phyloP scores from a whole-genome alignment of 2,329 filamentous ascomycete species.

The Lithohypha guttulata region DNA sequence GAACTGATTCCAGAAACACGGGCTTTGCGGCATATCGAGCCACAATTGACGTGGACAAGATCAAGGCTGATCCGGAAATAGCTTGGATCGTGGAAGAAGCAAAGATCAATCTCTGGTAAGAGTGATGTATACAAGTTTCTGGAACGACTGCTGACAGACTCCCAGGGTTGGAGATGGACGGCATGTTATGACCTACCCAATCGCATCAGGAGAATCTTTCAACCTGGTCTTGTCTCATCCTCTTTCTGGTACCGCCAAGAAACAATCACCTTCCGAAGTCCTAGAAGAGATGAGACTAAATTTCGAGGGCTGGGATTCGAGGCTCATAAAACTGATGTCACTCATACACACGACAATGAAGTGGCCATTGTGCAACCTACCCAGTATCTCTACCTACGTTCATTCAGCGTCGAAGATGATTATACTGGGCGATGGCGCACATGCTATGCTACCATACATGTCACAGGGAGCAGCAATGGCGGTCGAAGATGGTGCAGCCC shows the following conservation, averaged over 20 bases:
- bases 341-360: too few species aligned
- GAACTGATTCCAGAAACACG: too few species aligned
- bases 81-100: slow-evolving; percentile 13
- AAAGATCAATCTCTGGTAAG: slow-evolving; percentile 21
- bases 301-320: slow-evolving; percentile 16
- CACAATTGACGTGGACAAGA: slow-evolving; percentile 16
- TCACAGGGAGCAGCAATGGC: slow-evolving; percentile 36
- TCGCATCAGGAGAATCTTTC: slow-evolving; percentile 19
- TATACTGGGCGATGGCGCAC: slow-evolving; percentile 34
- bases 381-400: too few species aligned
- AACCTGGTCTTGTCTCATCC: slow-evolving; percentile 39
- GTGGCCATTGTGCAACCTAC: too few species aligned
- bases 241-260: slow-evolving; percentile 28
- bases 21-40: slow-evolving; percentile 18
- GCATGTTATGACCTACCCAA: slow-evolving; percentile 26
- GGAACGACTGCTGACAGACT: too few species aligned
- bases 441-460: slow-evolving; percentile 37
- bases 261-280: slow-evolving; percentile 24
- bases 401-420: too few species aligned
- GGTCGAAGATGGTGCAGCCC: slow-evolving; percentile 34
- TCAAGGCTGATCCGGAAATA: slow-evolving; percentile 14
- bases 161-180: slow-evolving; percentile 22
- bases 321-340: too few species aligned
- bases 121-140: too few species aligned
- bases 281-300: slow-evolving; percentile 22